Percentiles rank a stretch among this genome's conserved stretches.
These are phyloP conservation scores for Penicillium samsonianum DNA, from an alignment of 495 filamentous ascomycete genomes.

Conservation along the genomic window DNA sequence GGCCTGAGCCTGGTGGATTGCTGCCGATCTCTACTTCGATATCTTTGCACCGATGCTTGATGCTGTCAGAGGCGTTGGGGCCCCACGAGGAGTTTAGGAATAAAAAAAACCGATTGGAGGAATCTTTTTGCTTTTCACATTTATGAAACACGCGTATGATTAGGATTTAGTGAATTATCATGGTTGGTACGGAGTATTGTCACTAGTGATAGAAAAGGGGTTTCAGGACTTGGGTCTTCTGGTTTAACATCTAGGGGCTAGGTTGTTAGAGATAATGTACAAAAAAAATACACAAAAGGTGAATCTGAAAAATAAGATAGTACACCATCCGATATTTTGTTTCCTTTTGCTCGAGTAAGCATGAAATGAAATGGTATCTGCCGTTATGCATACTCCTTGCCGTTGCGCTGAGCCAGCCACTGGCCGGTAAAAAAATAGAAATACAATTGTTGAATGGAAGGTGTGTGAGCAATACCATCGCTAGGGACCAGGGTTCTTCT, in stretches of 20 bases:
- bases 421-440: not conserved
- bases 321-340: not conserved
- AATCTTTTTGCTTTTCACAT: not conserved
- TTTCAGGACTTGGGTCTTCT: not conserved
- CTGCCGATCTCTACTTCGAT: constrained; percentile 2
- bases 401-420: not conserved
- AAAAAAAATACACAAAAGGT: not conserved
- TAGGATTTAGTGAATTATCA: not conserved
- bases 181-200: not conserved
- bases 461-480: not conserved
- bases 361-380: not conserved
- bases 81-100: not conserved
- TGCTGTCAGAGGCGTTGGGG: not conserved
- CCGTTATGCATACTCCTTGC: not conserved
- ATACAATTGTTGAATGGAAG: not conserved
- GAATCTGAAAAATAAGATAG: not conserved
- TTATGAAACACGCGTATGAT: not conserved
- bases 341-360: not conserved
- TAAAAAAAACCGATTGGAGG: not conserved
- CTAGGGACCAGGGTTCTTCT: not conserved
- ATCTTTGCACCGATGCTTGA: not conserved
- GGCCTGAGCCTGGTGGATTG: not conserved
- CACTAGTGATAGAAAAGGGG: not conserved
- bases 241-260: not conserved
- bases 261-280: not conserved